phyloP scores from a whole-genome alignment of 2,329 filamentous ascomycete genomes.

The Aspergillus tubingensis region DNA sequence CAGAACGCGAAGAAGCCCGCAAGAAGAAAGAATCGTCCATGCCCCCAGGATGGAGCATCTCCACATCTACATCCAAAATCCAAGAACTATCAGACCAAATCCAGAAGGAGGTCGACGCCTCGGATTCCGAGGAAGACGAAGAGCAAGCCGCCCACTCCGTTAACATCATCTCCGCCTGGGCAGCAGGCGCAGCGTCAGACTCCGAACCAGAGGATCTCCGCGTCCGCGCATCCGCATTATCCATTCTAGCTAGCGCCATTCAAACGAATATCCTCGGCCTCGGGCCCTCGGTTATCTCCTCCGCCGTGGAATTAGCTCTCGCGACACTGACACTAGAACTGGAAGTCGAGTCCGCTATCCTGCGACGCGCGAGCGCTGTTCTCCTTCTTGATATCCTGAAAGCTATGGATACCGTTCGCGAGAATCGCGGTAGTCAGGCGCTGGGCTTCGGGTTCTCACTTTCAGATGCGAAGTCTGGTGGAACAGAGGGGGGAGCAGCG shows the following conservation, averaged over 20 bases:
- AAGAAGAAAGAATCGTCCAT: constrained; percentile 28
- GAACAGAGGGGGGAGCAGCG: constrained; percentile 14
- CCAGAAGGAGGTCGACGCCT: too few species aligned
- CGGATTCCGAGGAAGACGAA: constrained; percentile 34
- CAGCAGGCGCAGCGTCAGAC: constrained; percentile 39
- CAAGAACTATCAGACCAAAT: constrained; percentile 2
- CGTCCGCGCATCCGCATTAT: constrained; percentile 46
- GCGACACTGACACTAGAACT: constrained; percentile 42
- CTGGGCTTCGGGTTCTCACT: constrained; percentile 46
- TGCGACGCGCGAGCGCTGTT: constrained; percentile 44
- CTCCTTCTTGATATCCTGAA: constrained; percentile 45
- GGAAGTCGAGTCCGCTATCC: constrained; percentile 40
- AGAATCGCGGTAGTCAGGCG: constrained; percentile 29
- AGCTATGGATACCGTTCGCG: constrained; percentile 39
- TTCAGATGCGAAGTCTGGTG: constrained; percentile 19
- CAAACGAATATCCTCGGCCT: constrained; percentile 44
- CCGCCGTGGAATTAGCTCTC: constrained; percentile 43
- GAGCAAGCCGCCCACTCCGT: constrained; percentile 36
- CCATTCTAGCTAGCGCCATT: constrained; percentile 45
- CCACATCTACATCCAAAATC: not conserved
- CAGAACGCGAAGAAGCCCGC: constrained; percentile 31
- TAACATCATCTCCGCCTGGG: constrained; percentile 45
- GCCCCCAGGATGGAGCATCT: constrained; percentile 31
- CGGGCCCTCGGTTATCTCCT: constrained; percentile 36
- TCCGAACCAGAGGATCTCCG: constrained; percentile 47